Percentiles rank a stretch among this genome's conserved stretches.
Evolutionary conservation across 2,329 filamentous ascomycete genomes (phyloP).

Genomic region (Colletotrichum godetiae): DNA sequence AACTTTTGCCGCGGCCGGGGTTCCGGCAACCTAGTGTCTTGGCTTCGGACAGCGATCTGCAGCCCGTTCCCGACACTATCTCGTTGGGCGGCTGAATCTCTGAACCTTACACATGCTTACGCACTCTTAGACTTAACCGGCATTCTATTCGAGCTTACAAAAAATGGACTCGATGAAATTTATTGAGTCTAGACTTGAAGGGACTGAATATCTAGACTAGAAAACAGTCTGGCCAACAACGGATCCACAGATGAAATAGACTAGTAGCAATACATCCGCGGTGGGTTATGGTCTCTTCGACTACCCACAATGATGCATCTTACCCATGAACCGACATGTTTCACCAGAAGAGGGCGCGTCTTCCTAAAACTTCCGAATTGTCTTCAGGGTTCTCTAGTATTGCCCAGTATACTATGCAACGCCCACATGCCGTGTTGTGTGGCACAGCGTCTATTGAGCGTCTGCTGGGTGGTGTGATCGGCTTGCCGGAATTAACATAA

Average conservation of each 20-base stretch:
- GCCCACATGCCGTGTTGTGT: no score
- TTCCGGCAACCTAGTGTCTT: not conserved
- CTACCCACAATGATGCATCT: not conserved
- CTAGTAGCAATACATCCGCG: not conserved
- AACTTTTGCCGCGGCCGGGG: not conserved
- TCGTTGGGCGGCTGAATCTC: not conserved
- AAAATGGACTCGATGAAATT: not conserved
- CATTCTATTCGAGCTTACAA: not conserved
- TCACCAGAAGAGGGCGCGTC: not conserved
- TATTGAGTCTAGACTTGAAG: not conserved
- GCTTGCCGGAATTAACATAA: no score
- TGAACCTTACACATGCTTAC: not conserved
- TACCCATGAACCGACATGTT: not conserved
- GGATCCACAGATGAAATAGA: not conserved
- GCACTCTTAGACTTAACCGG: not conserved
- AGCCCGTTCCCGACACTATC: not conserved
- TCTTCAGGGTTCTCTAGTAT: not conserved
- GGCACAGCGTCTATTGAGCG: no score
- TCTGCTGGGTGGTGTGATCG: no score
- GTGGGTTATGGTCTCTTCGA: not conserved
- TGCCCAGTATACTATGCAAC: no score
- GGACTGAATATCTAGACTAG: no score
- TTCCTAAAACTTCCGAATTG: not conserved
- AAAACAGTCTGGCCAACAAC: not conserved
- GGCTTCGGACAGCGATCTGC: not conserved